Evolutionary conservation across 1,284 basidiomycete species (phyloP).

Genomic region (Ustilago loliicola): DNA sequence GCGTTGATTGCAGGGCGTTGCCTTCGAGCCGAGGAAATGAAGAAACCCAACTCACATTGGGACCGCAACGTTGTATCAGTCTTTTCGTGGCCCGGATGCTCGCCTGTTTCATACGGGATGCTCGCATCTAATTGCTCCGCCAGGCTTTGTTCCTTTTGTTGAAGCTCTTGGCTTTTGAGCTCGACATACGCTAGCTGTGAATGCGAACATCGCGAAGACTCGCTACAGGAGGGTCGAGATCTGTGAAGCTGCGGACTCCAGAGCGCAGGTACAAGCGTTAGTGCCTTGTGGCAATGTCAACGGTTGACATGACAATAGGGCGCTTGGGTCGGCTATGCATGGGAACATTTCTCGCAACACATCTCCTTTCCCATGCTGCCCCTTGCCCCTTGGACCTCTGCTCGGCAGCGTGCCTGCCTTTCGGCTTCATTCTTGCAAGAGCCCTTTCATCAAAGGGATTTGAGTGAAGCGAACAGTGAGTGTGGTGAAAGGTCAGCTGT

Average conservation of each 20-base stretch:
- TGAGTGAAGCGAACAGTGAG: too few species aligned
- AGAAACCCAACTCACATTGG: background rate
- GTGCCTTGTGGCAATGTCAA: background rate
- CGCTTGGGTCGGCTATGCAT: slow-evolving; percentile 19
- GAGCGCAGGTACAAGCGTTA: background rate
- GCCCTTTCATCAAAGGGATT: too few species aligned
- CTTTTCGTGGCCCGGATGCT: too few species aligned
- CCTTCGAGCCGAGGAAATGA: background rate
- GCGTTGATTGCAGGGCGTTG: background rate
- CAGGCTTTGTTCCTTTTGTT: too few species aligned
- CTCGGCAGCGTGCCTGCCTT: slow-evolving; percentile 3
- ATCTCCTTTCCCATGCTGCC: background rate
- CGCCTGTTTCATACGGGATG: background rate
- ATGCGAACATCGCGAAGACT: background rate
- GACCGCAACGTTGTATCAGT: background rate
- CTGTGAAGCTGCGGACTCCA: background rate
- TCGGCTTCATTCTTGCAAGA: too few species aligned
- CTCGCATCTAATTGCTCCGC: too few species aligned
- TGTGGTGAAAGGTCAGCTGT: background rate
- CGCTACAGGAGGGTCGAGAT: too few species aligned
- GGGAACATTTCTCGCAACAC: slow-evolving; percentile 19
- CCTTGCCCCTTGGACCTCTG: background rate
- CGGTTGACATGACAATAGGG: background rate
- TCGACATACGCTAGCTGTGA: too few species aligned
- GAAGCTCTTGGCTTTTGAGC: too few species aligned